These are phyloP conservation scores for Coniferiporia sulphurascens DNA, from an alignment of 1,284 basidiomycete species.

Conservation along the genomic window DNA sequence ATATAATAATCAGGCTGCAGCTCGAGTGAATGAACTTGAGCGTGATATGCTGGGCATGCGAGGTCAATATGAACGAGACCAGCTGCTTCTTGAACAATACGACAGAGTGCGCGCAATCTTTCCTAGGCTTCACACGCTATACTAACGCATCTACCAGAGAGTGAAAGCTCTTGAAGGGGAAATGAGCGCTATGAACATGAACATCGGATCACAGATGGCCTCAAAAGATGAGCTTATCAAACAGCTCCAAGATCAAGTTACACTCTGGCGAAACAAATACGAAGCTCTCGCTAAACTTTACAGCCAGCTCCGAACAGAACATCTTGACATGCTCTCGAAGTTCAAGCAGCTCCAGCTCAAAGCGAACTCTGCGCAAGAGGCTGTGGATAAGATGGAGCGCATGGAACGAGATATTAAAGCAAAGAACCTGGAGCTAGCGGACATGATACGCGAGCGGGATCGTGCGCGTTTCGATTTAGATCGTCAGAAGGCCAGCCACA, in stretches of 20 bases:
- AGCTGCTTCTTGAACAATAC: conserved; percentile 97
- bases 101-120: conserved; percentile 64
- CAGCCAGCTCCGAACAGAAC: conserved; percentile 95
- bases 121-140: conserved; percentile 7
- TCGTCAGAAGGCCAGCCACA: conserved; percentile 88
- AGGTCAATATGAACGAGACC: conserved; percentile 97
- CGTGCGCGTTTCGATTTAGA: conserved; percentile 97
- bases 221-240: conserved; percentile 96
- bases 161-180: conserved; percentile 97
- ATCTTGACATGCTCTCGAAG: conserved; percentile 95
- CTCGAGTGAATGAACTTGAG: conserved; percentile 78
- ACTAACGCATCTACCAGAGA: conserved; percentile 45
- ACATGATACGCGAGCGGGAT: conserved; percentile 98
- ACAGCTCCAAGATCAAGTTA: conserved; percentile 96
- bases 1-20: conserved; percentile 64
- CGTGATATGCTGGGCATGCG: conserved; percentile 90
- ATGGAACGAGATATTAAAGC: conserved; percentile 98
- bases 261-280: conserved; percentile 97
- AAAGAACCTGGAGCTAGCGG: conserved; percentile 97
- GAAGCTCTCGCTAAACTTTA: conserved; percentile 98
- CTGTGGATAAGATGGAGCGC: conserved; percentile 98
- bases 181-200: conserved; percentile 72
- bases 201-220: conserved; percentile 83
- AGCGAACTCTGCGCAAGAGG: conserved; percentile 97
- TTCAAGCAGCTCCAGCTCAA: conserved; percentile 98